Percentiles rank a stretch among this genome's conserved stretches.
phyloP scores from a whole-genome alignment of 148 eudicot genomes.

The Camellia sinensis region DNA sequence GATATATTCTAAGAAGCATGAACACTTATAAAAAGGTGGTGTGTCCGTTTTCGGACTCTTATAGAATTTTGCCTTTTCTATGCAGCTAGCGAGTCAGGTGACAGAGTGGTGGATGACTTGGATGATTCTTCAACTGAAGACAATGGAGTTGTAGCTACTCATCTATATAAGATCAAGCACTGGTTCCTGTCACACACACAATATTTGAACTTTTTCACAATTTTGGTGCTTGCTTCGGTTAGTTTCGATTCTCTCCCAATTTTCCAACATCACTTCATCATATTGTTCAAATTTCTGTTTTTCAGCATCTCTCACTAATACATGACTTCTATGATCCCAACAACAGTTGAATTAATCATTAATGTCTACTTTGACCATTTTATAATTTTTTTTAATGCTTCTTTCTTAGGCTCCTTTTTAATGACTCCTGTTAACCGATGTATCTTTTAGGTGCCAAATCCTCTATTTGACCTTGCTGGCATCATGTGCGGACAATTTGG shows the following conservation, averaged over 20 bases:
- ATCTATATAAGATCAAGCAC: constrained; percentile 42
- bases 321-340: background rate
- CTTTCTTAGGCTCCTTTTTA: background rate
- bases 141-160: constrained; percentile 45
- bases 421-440: constrained; percentile 14
- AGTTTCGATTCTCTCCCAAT: constrained; percentile 30
- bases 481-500: constrained; percentile 99
- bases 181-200: constrained; percentile 91
- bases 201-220: constrained; percentile 80
- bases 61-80: background rate
- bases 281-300: background rate
- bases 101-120: constrained; percentile 58
- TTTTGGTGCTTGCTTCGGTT: constrained; percentile 94
- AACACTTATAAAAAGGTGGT: too few species aligned
- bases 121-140: constrained; percentile 55
- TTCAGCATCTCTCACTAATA: background rate
- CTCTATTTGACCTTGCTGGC: constrained; percentile 98
- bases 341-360: background rate
- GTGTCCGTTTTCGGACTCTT: background rate
- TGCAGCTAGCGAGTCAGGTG: constrained; percentile 77
- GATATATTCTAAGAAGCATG: too few species aligned
- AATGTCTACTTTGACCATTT: background rate
- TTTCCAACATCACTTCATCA: background rate
- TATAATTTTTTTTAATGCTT: background rate
- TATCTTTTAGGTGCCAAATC: constrained; percentile 81